Base-by-base conservation (phyloP, 2,329 filamentous ascomycete genomes). In the Mariannaea elegans region DNA sequence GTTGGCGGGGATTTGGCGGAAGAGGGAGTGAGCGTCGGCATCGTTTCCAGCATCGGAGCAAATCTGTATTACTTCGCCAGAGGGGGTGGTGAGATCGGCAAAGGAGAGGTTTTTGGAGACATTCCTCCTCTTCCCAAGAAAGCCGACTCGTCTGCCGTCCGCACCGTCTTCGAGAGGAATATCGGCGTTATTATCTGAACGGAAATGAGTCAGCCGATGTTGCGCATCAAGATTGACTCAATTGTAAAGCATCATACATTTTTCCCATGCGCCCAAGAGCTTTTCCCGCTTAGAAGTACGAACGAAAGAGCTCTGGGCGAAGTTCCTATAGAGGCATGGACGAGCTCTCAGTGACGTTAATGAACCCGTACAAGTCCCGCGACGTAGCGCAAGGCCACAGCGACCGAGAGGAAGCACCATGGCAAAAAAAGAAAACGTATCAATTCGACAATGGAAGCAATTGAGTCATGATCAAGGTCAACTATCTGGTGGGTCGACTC, bases 21-120 rank as follows among this genome's bases (percentile, higher is more conserved):
- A 78, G 9, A 72, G 62, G 5, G 75, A 61, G 66, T 83, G 81
- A 0, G 74, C 71, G 0, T 72, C 67, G 2, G 73, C 73, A 13
- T 75, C 75, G 21, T 73, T 68, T 2, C 76, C 72, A 2, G 77
- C 69, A 54, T 78, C 81, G 2, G 75, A 76, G 45, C 80, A 80
- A 42, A 81, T 69, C 45, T 86, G 84, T 7, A 82, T 73, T 14
- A 78, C 75, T 41, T 81, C 66, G 4, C 76, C 72, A 0, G 73
- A 74, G 0, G 75, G 66, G 3, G 75, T 74, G 34, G 78, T 78
- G 19, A 81, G 72, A 66, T 89, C 83, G 46, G 88, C 88, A 71
- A 97, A 97, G 2, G 86, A 86, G 18, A 96, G 79, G 36, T 84
- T 87, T 53, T 88, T 88, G 24, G 87, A 87, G 19, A 93, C 80